A percentile compares a stretch with the other conserved stretches of the same genome.
These are phyloP conservation scores for Coemansia sp. DNA, from an alignment of 192 early-diverging fungal species.

Conservation along the genomic window DNA sequence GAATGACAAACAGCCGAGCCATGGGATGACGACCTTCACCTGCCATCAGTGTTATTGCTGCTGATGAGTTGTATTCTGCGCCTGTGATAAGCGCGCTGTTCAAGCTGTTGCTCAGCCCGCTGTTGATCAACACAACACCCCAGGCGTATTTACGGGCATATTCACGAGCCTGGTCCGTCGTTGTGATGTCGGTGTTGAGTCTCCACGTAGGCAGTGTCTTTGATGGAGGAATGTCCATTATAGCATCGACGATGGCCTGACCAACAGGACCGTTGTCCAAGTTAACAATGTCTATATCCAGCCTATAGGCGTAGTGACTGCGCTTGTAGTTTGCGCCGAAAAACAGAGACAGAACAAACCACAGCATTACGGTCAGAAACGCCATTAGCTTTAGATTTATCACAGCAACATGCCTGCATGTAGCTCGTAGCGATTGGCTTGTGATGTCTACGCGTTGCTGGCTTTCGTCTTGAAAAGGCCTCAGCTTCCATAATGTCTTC, in stretches of 20 bases:
- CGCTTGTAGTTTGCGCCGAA: conserved; percentile 35
- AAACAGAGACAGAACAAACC: conserved; percentile 35
- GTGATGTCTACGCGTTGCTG: not conserved
- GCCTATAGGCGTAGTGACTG: conserved; percentile 20
- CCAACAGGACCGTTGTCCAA: conserved; percentile 39
- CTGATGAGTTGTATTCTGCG: conserved; percentile 19
- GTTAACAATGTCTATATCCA: conserved; percentile 35
- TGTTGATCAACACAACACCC: conserved; percentile 49
- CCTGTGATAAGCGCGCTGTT: conserved; percentile 19
- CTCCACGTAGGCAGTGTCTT: conserved; percentile 29
- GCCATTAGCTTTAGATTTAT: conserved; percentile 13
- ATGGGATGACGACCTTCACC: conserved; percentile 26
- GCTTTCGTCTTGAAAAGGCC: not conserved
- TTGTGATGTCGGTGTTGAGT: conserved; percentile 1
- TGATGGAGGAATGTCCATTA: conserved; percentile 15
- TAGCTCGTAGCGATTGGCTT: not conserved
- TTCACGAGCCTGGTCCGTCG: conserved; percentile 12
- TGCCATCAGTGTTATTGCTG: conserved; percentile 35
- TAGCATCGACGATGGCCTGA: conserved; percentile 23
- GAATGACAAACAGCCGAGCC: conserved; percentile 28
- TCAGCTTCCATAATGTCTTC: conserved; percentile 5
- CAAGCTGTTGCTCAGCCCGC: conserved; percentile 23
- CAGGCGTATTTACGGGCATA: conserved; percentile 31
- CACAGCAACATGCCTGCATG: not conserved
- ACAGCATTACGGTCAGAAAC: conserved; percentile 23